Evolutionary conservation across 768 basidiomycete species (phyloP).

Genomic region (Boletus reticulatus): DNA sequence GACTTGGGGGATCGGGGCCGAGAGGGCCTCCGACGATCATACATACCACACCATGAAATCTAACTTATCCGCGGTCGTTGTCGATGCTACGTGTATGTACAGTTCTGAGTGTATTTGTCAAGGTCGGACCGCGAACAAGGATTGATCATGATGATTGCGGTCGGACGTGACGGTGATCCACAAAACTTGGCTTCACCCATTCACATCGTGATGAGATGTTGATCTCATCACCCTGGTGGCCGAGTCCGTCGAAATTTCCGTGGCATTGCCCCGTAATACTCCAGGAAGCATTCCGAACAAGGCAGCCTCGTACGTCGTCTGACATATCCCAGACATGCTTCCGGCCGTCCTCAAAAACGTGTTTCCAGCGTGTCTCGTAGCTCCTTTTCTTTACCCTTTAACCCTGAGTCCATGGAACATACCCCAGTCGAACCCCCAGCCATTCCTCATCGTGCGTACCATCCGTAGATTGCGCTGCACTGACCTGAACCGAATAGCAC

Average conservation of each 20-base stretch:
- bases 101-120: neutral
- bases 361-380: slow-evolving; percentile 26
- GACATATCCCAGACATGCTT: slow-evolving; percentile 19
- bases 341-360: slow-evolving; percentile 25
- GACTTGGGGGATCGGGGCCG: slow-evolving; percentile 19
- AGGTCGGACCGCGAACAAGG: too few relatives aligned
- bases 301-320: slow-evolving; percentile 14
- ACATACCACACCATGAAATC: slow-evolving; percentile 21
- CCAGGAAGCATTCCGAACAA: slow-evolving; percentile 18
- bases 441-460: slow-evolving; percentile 22
- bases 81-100: slow-evolving; percentile 9
- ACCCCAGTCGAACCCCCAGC: slow-evolving; percentile 18
- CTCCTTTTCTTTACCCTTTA: slow-evolving; percentile 24
- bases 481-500: slow-evolving; percentile 7
- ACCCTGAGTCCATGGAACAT: slow-evolving; percentile 21
- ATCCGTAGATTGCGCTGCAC: neutral
- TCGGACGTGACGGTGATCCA: neutral
- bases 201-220: slow-evolving; percentile 3
- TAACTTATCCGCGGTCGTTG: neutral
- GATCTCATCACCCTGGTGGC: slow-evolving; percentile 5
- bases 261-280: slow-evolving; percentile 5
- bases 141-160: neutral
- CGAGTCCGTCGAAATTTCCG: slow-evolving; percentile 21
- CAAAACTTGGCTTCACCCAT: slow-evolving; percentile 9
- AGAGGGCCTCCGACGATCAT: slow-evolving; percentile 28